These are phyloP conservation scores for Lithocarpus polystachyus DNA, from an alignment of 306 rosid genomes.

Conservation along the genomic window DNA sequence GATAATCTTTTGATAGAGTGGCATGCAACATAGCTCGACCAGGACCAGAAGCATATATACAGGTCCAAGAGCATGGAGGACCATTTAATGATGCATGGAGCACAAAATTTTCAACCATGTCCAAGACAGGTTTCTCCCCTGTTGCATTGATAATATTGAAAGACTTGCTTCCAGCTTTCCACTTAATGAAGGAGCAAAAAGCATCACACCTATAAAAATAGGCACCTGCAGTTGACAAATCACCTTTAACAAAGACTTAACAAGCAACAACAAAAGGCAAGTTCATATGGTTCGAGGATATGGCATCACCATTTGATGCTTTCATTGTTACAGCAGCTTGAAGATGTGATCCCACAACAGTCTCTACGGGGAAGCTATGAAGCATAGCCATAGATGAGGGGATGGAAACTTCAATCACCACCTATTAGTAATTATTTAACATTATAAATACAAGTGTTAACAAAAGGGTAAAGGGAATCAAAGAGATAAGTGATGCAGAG, in stretches of 20 bases:
- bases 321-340: slow-evolving; percentile 89
- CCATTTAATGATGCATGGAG: slow-evolving; percentile 40
- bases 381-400: slow-evolving; percentile 84
- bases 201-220: slow-evolving; percentile 78
- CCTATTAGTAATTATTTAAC: slow-evolving; percentile 39
- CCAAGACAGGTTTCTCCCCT: slow-evolving; percentile 43
- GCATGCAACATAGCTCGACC: slow-evolving; percentile 80
- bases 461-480: background rate
- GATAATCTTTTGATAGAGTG: slow-evolving; percentile 59
- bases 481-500: slow-evolving; percentile 7
- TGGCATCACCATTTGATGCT: slow-evolving; percentile 65
- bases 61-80: slow-evolving; percentile 75
- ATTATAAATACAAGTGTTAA: slow-evolving; percentile 8
- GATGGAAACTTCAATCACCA: slow-evolving; percentile 70
- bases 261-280: slow-evolving; percentile 17
- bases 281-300: slow-evolving; percentile 11
- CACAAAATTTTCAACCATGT: slow-evolving; percentile 35
- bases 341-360: slow-evolving; percentile 83
- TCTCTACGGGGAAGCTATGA: slow-evolving; percentile 75
- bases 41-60: slow-evolving; percentile 67
- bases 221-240: slow-evolving; percentile 59
- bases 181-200: slow-evolving; percentile 66
- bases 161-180: slow-evolving; percentile 80
- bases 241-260: slow-evolving; percentile 23
- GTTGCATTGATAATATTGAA: slow-evolving; percentile 68